These are phyloP conservation scores for Ophiorrhiza pumila DNA, from an alignment of 257 asterid genomes.

Conservation along the genomic window DNA sequence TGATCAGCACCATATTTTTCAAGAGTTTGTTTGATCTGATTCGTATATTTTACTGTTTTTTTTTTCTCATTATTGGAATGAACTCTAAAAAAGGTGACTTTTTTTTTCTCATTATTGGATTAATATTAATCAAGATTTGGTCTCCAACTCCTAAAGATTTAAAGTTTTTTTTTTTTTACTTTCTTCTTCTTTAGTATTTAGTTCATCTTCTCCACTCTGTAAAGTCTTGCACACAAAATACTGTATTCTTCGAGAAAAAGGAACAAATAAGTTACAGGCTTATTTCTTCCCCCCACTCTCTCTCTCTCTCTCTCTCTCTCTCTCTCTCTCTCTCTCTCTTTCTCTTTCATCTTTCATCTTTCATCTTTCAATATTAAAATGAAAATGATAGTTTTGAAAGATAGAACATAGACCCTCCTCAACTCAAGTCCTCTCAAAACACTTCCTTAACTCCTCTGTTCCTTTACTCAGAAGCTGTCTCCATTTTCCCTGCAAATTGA, in stretches of 20 bases:
- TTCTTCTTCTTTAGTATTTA: constrained; percentile 21
- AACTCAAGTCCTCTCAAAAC: constrained; percentile 1
- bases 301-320: too few relatives aligned
- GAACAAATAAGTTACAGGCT: constrained; percentile 23
- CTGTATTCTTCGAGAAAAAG: constrained; percentile 35
- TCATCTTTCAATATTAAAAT: constrained; percentile 9
- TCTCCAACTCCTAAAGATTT: constrained; percentile 19
- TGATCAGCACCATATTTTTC: constrained; percentile 1
- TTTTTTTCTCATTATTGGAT: constrained; percentile 7
- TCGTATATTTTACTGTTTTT: neutral
- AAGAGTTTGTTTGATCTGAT: constrained; percentile 1
- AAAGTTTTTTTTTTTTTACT: neutral
- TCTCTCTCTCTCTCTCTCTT: too few relatives aligned
- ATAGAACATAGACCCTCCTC: neutral
- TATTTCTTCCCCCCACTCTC: constrained; percentile 16
- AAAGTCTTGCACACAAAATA: constrained; percentile 34
- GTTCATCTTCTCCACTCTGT: constrained; percentile 53
- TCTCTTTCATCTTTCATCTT: neutral
- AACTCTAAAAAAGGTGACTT: constrained; percentile 9
- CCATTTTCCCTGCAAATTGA: constrained; percentile 53
- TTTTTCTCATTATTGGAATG: neutral
- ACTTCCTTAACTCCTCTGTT: constrained; percentile 27
- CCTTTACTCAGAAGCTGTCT: constrained; percentile 41
- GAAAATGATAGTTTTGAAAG: neutral
- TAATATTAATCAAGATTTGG: constrained; percentile 30